Conservation (phyloP, 139 green algal species). For the Picochlorum sp. region DNA sequence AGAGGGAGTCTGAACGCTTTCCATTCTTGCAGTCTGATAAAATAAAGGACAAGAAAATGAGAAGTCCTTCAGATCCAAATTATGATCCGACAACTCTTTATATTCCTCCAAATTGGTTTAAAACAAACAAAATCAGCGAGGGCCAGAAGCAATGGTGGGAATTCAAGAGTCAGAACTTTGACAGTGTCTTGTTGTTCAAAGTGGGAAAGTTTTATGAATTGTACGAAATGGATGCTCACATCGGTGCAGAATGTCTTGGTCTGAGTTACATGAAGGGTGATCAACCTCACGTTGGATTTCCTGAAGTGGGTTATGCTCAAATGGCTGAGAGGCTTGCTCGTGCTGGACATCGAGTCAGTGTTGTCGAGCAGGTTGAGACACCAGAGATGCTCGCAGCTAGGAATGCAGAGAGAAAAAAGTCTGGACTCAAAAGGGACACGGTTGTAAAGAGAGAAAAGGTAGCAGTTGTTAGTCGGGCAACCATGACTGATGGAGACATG, state of each 20-base stretch:
- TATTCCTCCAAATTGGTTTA: conserved; percentile 72
- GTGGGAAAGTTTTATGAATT: conserved; percentile 96
- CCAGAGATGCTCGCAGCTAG: conserved; percentile 74
- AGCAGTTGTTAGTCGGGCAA: conserved; percentile 76
- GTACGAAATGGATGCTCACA: conserved; percentile 98
- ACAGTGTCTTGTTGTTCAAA: conserved; percentile 87
- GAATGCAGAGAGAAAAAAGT: conserved; percentile 59
- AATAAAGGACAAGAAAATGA: conserved; percentile 49
- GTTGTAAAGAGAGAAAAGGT: conserved; percentile 84
- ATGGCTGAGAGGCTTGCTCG: conserved; percentile 79
- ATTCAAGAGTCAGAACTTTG: conserved; percentile 87
- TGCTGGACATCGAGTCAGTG: conserved; percentile 81
- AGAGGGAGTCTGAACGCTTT: conserved; percentile 40
- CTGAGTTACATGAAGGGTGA: conserved; percentile 96
- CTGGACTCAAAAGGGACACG: conserved; percentile 44
- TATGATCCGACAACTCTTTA: conserved; percentile 72
- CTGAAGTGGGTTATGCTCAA: conserved; percentile 71
- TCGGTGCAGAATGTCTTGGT: conserved; percentile 79
- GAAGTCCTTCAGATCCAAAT: conserved; percentile 49
- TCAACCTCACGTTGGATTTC: conserved; percentile 92
- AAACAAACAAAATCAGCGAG: conserved; percentile 53
- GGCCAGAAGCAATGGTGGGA: conserved; percentile 93
- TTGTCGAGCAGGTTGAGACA: conserved; percentile 96
- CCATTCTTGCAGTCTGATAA: conserved; percentile 58
- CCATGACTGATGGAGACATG: conserved; percentile 88